Evolutionary conservation across 2,329 filamentous ascomycete genomes (phyloP), one percentile per base, ranked within the genome.

Genomic region (Ascomycota sp.): DNA sequence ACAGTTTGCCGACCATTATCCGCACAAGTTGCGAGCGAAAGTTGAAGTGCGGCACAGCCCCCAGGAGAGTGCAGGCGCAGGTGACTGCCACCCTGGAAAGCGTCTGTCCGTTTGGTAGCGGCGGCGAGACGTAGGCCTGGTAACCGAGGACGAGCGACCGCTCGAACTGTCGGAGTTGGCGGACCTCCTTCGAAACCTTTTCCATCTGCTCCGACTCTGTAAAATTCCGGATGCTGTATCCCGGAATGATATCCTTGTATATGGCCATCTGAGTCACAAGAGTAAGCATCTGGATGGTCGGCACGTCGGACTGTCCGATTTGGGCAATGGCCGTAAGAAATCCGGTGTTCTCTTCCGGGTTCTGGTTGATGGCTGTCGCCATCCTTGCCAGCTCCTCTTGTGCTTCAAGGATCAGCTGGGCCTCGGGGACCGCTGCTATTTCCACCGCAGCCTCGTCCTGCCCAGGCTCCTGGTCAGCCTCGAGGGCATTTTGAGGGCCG

Each of bases 191-290:
- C 5, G 85, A 93, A 2, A 95, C 57, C 50, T 91, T 91, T 38
- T 75, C 75, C 33, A 68, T 66, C 45, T 75, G 63, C 27, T 75
- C 71, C 21, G 82, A 76, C 35, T 91, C 81, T 1, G 66, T 61
- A 4, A 82, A 58, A 1, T 82, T 78, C 12, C 89, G 75, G 57
- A 98, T 95, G 35, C 89, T 69, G 50, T 98, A 98, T 15, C 89
- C 89, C 0, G 89, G 89, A 34, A 98, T 95, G 28, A 94, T 69
- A 52, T 95, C 89, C 50, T 86, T 93, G 61, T 86, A 98, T 9
- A 95, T 72, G 1, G 85, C 69, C 48, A 89, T 65, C 52, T 94
- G 85, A 15, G 89, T 82, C 28, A 75, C 79, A 38, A 98, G 58
- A 6, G 79, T 75, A 35, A 98, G 63, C 52, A 92, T 93, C 56